Conservation (phyloP, 768 basidiomycete species). For the Arthromyces matolae region DNA sequence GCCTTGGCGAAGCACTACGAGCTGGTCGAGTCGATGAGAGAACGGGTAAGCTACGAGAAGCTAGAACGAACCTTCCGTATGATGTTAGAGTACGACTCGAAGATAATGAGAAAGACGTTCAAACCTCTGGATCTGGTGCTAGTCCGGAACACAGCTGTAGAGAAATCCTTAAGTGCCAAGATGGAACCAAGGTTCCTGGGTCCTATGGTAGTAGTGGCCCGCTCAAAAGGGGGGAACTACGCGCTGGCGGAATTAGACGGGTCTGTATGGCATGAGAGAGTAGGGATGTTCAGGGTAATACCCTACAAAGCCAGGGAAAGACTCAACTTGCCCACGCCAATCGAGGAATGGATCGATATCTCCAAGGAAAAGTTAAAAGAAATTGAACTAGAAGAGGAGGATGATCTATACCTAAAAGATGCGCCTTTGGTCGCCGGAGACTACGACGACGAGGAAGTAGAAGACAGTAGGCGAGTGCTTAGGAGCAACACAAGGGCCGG, state of each 20-base stretch:
- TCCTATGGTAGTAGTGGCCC: not conserved
- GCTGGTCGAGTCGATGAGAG: not conserved
- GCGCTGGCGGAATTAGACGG: not conserved
- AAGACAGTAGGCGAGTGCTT: too few relatives aligned
- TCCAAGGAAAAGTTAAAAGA: not conserved
- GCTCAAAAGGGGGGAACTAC: not conserved
- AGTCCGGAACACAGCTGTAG: slow-evolving; percentile 22
- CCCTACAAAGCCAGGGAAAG: not conserved
- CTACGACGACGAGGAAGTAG: too few relatives aligned
- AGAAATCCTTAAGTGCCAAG: not conserved
- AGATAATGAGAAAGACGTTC: slow-evolving; percentile 26
- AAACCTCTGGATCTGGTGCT: slow-evolving; percentile 31
- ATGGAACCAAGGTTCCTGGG: not conserved
- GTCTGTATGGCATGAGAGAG: not conserved
- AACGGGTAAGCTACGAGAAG: not conserved
- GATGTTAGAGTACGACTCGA: slow-evolving; percentile 15
- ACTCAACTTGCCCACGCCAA: not conserved
- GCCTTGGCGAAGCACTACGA: not conserved
- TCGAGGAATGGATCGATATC: not conserved
- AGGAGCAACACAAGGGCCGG: too few relatives aligned
- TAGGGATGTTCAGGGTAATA: not conserved
- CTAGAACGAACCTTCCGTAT: slow-evolving; percentile 12
- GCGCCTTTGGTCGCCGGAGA: too few relatives aligned
- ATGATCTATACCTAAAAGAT: too few relatives aligned
- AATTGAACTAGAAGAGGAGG: too few relatives aligned